Conservation (phyloP, 202 grass and related monocot species). For the Digitaria exilis region DNA sequence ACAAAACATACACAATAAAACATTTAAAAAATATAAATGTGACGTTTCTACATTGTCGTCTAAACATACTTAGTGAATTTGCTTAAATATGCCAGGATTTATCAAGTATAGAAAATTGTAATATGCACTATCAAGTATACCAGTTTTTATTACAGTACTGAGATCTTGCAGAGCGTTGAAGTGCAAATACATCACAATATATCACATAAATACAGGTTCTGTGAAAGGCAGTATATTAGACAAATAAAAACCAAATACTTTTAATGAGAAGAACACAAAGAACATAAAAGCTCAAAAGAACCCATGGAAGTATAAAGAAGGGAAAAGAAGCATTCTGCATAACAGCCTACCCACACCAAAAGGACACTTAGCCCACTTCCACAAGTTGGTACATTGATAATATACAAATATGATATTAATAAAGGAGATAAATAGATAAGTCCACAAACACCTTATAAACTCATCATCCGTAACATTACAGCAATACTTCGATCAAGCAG, state of each 20-base stretch:
- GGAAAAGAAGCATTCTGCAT: neutral
- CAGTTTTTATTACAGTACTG: neutral
- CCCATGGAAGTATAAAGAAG: conserved; percentile 5
- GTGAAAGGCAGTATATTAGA: neutral
- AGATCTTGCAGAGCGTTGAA: neutral
- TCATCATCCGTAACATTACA: neutral
- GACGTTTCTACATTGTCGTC: neutral
- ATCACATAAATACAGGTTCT: neutral
- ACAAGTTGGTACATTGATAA: neutral
- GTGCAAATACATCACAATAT: neutral
- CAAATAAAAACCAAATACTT: neutral
- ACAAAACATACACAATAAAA: conserved; percentile 26
- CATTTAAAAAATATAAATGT: conserved; percentile 22
- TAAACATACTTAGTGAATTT: neutral
- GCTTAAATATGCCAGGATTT: neutral
- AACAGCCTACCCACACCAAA: neutral
- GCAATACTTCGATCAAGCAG: neutral
- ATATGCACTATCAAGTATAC: neutral
- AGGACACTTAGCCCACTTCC: neutral
- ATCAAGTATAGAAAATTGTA: neutral
- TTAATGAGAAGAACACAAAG: neutral
- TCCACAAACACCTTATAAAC: neutral
- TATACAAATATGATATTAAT: neutral
- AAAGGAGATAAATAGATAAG: neutral
- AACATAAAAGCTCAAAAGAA: neutral